These are phyloP conservation scores for Rubia yunnanensis DNA, from an alignment of 257 asterid species.

Conservation along the genomic window DNA sequence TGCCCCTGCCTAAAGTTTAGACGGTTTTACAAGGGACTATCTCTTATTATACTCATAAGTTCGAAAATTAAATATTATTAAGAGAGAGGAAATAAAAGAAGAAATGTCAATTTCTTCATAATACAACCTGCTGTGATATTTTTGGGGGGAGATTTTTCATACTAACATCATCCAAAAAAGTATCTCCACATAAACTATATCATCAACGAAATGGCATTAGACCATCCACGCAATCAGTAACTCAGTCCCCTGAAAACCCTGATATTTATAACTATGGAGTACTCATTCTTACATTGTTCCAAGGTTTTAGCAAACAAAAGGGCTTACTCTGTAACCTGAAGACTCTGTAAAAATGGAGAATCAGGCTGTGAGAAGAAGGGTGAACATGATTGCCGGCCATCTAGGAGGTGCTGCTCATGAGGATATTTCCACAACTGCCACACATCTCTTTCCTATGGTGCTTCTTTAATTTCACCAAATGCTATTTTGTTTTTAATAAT, in stretches of 20 bases:
- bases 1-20: too few species aligned
- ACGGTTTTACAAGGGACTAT: too few species aligned
- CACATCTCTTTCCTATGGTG: constrained; percentile 77
- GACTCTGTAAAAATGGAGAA: constrained; percentile 43
- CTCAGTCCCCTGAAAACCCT: constrained; percentile 13
- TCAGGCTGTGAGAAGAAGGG: constrained; percentile 46
- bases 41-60: too few species aligned
- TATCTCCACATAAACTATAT: constrained; percentile 13
- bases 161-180: constrained; percentile 16
- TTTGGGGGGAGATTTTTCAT: constrained; percentile 16
- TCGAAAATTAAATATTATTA: neutral
- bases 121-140: constrained; percentile 7
- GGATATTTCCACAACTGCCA: constrained; percentile 56
- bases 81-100: neutral
- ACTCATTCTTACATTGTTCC: neutral
- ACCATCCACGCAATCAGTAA: constrained; percentile 12
- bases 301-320: neutral
- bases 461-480: neutral
- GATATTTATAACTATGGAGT: constrained; percentile 3
- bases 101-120: neutral
- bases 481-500: neutral
- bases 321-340: constrained; percentile 1
- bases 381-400: constrained; percentile 49
- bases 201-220: constrained; percentile 8
- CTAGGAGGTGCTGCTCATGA: constrained; percentile 42